These are phyloP conservation scores for Euptelea pleiosperma DNA, from an alignment of 164 flowering plant genomes.

Conservation along the genomic window DNA sequence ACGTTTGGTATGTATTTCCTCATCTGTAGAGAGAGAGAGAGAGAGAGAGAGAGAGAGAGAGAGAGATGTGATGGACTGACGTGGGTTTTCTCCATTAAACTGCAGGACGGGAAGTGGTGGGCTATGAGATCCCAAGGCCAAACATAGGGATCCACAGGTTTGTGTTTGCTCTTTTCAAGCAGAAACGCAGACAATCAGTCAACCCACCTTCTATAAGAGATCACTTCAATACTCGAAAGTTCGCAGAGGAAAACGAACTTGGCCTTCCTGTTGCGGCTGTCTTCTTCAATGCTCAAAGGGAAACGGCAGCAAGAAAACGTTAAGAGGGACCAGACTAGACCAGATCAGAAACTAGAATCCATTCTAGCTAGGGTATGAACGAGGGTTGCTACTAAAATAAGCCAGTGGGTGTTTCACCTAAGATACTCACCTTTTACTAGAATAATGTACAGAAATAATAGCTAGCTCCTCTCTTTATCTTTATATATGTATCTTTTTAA, in stretches of 20 bases:
- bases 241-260: constrained; percentile 62
- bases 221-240: constrained; percentile 57
- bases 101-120: constrained; percentile 64
- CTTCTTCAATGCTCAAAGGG: constrained; percentile 81
- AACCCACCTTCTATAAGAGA: constrained; percentile 57
- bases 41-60: not conserved
- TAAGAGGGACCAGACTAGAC: constrained; percentile 17
- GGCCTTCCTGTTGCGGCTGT: constrained; percentile 84
- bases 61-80: not conserved
- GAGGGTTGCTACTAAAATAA: too few species aligned
- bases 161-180: constrained; percentile 69
- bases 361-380: too few species aligned
- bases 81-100: not conserved
- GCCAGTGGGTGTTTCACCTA: too few species aligned
- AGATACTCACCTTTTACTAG: too few species aligned
- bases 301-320: constrained; percentile 83
- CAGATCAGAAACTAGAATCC: too few species aligned
- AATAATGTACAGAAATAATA: too few species aligned
- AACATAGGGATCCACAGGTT: constrained; percentile 78
- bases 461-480: too few species aligned
- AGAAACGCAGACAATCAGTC: constrained; percentile 40
- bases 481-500: too few species aligned
- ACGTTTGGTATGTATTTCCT: constrained; percentile 55
- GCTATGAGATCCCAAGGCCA: constrained; percentile 65
- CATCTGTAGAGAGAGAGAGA: constrained; percentile 2